Conservation (phyloP, 75 land plant species). For the Ceratopteris richardii region DNA sequence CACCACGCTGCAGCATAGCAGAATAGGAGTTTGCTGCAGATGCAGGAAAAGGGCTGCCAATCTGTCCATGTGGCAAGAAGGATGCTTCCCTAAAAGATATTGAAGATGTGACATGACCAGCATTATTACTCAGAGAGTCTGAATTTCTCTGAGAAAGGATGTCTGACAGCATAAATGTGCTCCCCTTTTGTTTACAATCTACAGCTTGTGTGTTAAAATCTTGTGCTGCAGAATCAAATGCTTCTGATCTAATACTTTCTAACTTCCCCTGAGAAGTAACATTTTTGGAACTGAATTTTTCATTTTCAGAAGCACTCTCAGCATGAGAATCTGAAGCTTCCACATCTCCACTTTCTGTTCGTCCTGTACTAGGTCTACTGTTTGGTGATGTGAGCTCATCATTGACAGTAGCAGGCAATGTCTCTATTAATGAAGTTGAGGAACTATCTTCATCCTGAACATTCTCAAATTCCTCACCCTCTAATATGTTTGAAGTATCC, state of each 20-base stretch:
- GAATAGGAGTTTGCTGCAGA: not conserved
- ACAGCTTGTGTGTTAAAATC: not conserved
- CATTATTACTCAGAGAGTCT: not conserved
- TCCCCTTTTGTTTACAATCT: not conserved
- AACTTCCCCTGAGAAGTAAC: not conserved
- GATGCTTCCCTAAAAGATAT: conserved; percentile 8
- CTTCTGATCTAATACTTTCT: not conserved
- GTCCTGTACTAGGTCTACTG: no score
- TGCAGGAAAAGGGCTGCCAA: conserved; percentile 1
- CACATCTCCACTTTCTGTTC: no score
- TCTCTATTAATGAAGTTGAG: no score
- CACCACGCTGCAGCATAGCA: conserved; percentile 4
- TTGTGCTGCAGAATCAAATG: not conserved
- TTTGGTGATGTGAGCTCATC: no score
- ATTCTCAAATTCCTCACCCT: no score
- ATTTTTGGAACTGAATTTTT: no score
- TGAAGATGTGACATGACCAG: not conserved
- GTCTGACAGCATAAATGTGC: not conserved
- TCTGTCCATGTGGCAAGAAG: conserved; percentile 9
- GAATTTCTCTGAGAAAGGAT: not conserved
- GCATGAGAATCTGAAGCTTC: no score
- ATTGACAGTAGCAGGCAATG: no score
- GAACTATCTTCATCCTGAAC: no score
- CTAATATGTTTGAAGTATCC: no score
- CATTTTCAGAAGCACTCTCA: no score